Evolutionary conservation across 495 filamentous ascomycete species (phyloP).

Genomic region (Penicillium bialowiezense): DNA sequence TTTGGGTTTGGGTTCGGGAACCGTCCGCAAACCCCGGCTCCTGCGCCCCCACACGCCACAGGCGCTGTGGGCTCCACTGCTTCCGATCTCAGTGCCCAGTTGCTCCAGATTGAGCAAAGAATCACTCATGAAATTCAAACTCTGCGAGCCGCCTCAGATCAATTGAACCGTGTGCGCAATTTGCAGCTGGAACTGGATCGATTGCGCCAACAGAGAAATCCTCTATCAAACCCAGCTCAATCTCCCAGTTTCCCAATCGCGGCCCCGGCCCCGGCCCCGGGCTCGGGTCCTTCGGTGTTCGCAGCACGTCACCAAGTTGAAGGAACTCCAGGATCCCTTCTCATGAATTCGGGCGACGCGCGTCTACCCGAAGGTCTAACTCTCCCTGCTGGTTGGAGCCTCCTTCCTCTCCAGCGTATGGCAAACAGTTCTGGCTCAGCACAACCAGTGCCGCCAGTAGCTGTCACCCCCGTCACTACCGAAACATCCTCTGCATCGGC

Average conservation of each 20-base stretch:
- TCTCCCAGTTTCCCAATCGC: slow-evolving; percentile 15
- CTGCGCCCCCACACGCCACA: slow-evolving; percentile 10
- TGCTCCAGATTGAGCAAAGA: slow-evolving; percentile 63
- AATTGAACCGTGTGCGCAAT: slow-evolving; percentile 53
- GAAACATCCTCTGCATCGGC: slow-evolving; percentile 1
- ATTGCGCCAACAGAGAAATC: slow-evolving; percentile 41
- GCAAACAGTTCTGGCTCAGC: slow-evolving; percentile 13
- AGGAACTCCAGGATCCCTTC: slow-evolving; percentile 29
- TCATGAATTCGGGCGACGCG: slow-evolving; percentile 61
- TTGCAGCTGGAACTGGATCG: slow-evolving; percentile 62
- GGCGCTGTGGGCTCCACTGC: slow-evolving; percentile 11
- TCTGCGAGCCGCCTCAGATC: slow-evolving; percentile 53
- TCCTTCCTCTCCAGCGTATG: slow-evolving; percentile 63
- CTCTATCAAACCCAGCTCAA: neutral
- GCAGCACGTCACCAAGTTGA: slow-evolving; percentile 28
- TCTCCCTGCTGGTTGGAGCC: slow-evolving; percentile 73
- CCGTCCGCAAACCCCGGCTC: slow-evolving; percentile 24
- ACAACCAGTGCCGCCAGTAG: neutral
- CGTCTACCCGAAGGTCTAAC: slow-evolving; percentile 69
- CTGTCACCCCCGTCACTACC: slow-evolving; percentile 6
- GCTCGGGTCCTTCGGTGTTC: slow-evolving; percentile 17
- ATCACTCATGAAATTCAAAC: slow-evolving; percentile 61
- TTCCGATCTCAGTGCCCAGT: slow-evolving; percentile 48
- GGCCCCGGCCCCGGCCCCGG: slow-evolving; percentile 9
- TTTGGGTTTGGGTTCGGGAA: slow-evolving; percentile 46